Evolutionary conservation across 2,329 filamentous ascomycete species (phyloP).

Genomic region (Fusarium marasasianum): DNA sequence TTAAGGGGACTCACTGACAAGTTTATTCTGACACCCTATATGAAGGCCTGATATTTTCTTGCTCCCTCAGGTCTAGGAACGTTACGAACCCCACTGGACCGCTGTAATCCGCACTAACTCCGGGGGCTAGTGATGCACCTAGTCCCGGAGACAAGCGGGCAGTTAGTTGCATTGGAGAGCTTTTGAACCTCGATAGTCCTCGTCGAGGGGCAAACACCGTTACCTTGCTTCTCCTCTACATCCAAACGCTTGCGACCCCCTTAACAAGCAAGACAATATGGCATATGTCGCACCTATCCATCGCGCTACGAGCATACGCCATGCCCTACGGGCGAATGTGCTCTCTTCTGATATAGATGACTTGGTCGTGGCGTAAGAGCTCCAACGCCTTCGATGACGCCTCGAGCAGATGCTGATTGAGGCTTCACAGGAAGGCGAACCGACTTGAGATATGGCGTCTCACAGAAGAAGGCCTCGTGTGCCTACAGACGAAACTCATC

Average conservation of each 20-base stretch:
- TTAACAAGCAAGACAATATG: conserved; percentile 63
- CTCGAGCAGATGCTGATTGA: conserved; percentile 43
- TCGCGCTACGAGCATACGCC: conserved; percentile 86
- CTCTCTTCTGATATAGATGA: conserved; percentile 79
- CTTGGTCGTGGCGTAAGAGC: conserved; percentile 83
- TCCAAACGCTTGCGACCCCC: not conserved
- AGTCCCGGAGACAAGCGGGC: conserved; percentile 17
- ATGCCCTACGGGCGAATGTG: conserved; percentile 84
- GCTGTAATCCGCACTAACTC: conserved; percentile 41
- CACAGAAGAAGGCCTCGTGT: conserved; percentile 69
- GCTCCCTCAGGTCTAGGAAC: not conserved
- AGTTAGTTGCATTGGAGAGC: conserved; percentile 36
- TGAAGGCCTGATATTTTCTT: no score
- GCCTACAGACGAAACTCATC: conserved; percentile 75
- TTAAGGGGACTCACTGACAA: no score
- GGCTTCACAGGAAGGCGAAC: conserved; percentile 75
- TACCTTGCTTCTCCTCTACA: not conserved
- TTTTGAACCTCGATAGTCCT: conserved; percentile 39
- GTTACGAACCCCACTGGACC: conserved; percentile 33
- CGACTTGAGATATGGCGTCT: conserved; percentile 84
- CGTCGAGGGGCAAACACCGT: conserved; percentile 29
- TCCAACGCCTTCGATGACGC: conserved; percentile 17
- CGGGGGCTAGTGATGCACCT: conserved; percentile 38
- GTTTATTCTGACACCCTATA: no score
- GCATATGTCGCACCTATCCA: conserved; percentile 96